phyloP scores from a whole-genome alignment of 805 yeast species.

The Cyberlindnera galapagoensis region DNA sequence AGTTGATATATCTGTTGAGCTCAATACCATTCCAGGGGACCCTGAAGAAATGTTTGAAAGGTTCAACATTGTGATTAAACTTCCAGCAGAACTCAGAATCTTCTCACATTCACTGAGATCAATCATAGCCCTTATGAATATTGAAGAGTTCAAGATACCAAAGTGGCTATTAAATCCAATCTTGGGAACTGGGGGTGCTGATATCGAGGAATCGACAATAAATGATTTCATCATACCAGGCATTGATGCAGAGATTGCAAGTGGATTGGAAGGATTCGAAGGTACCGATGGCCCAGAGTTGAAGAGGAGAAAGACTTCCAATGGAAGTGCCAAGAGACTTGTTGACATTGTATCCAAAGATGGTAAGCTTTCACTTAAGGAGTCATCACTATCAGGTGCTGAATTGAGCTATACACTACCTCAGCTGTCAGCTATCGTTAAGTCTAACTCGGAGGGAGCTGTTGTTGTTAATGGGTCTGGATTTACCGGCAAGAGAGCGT shows the following conservation, averaged over 20 bases:
- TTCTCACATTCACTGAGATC: slow-evolving; percentile 1
- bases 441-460: slow-evolving; percentile 32
- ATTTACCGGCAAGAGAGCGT: slow-evolving; percentile 43
- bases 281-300: too few species aligned
- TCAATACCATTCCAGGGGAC: background rate
- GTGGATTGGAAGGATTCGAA: too few species aligned
- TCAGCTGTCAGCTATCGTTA: too few species aligned
- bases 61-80: slow-evolving; percentile 25
- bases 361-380: too few species aligned
- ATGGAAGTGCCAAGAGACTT: too few species aligned
- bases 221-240: too few species aligned
- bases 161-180: slow-evolving; percentile 29
- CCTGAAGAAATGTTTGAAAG: slow-evolving; percentile 1
- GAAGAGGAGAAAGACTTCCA: too few species aligned
- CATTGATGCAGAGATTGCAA: too few species aligned
- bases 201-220: too few species aligned
- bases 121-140: slow-evolving; percentile 4
- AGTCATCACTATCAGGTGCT: too few species aligned
- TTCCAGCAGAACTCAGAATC: slow-evolving; percentile 5
- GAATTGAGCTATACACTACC: too few species aligned
- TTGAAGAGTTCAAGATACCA: slow-evolving; percentile 19
- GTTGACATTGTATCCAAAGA: too few species aligned
- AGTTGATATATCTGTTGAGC: background rate
- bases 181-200: slow-evolving; percentile 28
- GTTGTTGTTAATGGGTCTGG: slow-evolving; percentile 45